These are phyloP conservation scores for Incumbomyces lentus DNA, from an alignment of 2,329 filamentous ascomycete species.

Conservation along the genomic window DNA sequence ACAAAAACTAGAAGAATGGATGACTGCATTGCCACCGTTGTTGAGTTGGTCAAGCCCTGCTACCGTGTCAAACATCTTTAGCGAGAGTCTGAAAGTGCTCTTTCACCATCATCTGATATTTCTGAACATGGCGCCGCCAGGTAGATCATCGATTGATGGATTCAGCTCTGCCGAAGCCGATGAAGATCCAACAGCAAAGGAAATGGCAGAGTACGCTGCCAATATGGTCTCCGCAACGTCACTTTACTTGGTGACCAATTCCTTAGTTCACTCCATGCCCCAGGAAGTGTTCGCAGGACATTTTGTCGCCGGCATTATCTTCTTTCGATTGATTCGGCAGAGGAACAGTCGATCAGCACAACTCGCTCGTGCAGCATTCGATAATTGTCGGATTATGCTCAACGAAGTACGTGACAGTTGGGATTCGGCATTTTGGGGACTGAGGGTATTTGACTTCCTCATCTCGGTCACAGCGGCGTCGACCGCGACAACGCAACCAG, in stretches of 20 bases:
- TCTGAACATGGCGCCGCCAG: conserved; percentile 6
- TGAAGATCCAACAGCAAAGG: not conserved
- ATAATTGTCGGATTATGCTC: conserved; percentile 11
- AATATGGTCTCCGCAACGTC: conserved; percentile 10
- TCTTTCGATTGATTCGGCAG: conserved; percentile 7
- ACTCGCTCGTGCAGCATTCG: conserved; percentile 9
- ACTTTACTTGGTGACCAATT: conserved; percentile 9
- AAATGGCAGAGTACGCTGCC: conserved; percentile 10
- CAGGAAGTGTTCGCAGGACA: conserved; percentile 12
- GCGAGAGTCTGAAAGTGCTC: conserved; percentile 10
- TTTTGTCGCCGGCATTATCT: conserved; percentile 13
- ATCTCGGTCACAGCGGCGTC: not conserved
- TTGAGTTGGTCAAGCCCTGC: conserved; percentile 7
- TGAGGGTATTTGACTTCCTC: conserved; percentile 14
- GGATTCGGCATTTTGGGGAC: conserved; percentile 11
- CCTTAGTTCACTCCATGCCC: conserved; percentile 8
- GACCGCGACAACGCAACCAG: not conserved
- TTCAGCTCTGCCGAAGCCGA: not conserved
- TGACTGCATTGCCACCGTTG: conserved; percentile 3
- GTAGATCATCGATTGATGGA: not conserved
- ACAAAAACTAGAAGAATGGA: conserved; percentile 6
- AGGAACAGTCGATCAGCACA: conserved; percentile 5
- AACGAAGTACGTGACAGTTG: conserved; percentile 11
- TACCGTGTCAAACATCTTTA: conserved; percentile 7
- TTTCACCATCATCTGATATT: conserved; percentile 11